Percentiles rank a stretch among this genome's conserved stretches.
These are phyloP conservation scores for Beauveria sp. DNA, from an alignment of 2,329 filamentous ascomycete genomes.

Conservation along the genomic window DNA sequence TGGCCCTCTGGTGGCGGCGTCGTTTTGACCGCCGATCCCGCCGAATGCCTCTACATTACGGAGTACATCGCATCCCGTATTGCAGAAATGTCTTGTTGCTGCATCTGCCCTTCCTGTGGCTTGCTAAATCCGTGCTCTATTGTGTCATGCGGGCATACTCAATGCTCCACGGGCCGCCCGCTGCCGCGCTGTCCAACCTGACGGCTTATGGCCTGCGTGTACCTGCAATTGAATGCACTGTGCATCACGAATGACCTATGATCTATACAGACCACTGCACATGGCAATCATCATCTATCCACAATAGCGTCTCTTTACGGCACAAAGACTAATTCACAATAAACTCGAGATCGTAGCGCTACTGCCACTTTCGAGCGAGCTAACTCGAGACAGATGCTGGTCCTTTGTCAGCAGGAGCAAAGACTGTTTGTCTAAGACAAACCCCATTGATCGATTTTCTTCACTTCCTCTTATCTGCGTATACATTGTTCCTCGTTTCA, in stretches of 20 bases:
- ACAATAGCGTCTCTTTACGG: neutral
- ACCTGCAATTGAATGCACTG: neutral
- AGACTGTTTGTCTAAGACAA: slow-evolving; percentile 2
- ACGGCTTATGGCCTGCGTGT: neutral
- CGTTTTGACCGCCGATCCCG: slow-evolving; percentile 5
- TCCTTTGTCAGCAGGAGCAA: neutral
- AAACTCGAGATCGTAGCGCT: neutral
- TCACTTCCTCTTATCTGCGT: neutral
- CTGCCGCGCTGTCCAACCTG: slow-evolving; percentile 4
- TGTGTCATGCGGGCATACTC: neutral
- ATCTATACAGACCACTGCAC: neutral
- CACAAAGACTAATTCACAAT: neutral
- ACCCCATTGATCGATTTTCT: neutral
- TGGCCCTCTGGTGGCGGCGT: neutral
- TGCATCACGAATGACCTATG: neutral
- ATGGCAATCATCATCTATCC: neutral
- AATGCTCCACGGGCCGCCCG: neutral
- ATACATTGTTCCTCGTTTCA: neutral
- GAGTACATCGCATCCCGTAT: neutral
- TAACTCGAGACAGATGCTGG: neutral
- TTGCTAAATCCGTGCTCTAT: neutral
- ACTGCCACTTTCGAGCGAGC: neutral
- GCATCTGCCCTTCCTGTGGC: neutral
- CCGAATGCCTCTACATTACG: neutral
- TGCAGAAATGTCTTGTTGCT: neutral